Base-by-base conservation (phyloP, 2,329 filamentous ascomycete species). In the Penicillium sp. region DNA sequence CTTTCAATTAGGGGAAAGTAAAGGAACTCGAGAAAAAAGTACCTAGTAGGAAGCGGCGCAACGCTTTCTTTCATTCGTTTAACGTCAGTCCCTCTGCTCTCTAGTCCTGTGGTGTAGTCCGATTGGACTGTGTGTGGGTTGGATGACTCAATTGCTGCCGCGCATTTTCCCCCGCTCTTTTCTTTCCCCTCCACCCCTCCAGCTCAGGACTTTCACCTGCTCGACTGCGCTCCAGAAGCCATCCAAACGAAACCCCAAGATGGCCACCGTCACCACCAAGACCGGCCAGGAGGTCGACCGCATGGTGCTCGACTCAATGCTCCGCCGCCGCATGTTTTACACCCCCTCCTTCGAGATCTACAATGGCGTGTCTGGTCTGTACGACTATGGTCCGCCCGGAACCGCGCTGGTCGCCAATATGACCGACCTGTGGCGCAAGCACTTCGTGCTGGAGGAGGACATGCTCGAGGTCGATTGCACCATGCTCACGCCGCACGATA, bases 341-440 rank as follows among this genome's bases (percentile, higher is more conserved):
- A 95, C 90, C 49, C 90, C 90, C 38, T 84, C 89, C 39, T 97
- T 96, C 69, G 93, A 97, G 70, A 91, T 94, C 59, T 97, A 97
- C 64, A 86, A 86, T 54, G 88, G 88, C 61, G 84, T 93, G 43
- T 84, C 82, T 53, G 89, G 89, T 59, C 83, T 95, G 43, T 96
- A 88, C 73, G 90, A 96, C 70, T 95, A 94, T 71, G 90, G 90
- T 54, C 89, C 90, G 19, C 87, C 90, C 20, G 88, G 90, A 51
- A 90, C 86, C 68, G 80, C 86, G 33, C 78, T 95, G 44, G 86
- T 94, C 69, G 83, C 87, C 59, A 91, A 93, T 71, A 84, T 96
- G 56, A 75, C 95, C 64, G 87, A 94, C 64, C 64, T 82, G 51
- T 96, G 90, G 90, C 79, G 88, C 65, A 94, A 94, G 69, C 89